A percentile compares a stretch with the other conserved stretches of the same genome.
Evolutionary conservation across 176 grass and related monocot species (phyloP).

Genomic region (Echinochloa phyllopogon): DNA sequence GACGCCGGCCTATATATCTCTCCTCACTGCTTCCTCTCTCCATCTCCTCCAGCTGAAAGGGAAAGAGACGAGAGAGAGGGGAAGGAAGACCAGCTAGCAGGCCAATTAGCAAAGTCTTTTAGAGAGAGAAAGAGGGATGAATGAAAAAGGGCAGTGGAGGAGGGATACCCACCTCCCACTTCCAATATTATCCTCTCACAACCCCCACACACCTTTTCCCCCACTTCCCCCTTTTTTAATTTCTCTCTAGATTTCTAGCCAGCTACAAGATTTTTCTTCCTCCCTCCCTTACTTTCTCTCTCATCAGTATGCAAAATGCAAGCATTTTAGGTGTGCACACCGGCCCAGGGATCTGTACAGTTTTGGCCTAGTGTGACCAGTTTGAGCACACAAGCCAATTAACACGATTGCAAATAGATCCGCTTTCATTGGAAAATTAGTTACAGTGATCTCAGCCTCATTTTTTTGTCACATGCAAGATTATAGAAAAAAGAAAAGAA

Average conservation of each 20-base stretch:
- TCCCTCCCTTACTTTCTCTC: background rate
- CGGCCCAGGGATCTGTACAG: conserved; percentile 39
- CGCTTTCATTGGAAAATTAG: background rate
- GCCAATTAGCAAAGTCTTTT: conserved; percentile 56
- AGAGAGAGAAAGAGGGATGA: conserved; percentile 46
- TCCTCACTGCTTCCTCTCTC: conserved; percentile 27
- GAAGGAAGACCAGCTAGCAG: conserved; percentile 37
- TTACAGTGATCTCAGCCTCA: background rate
- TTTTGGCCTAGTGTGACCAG: conserved; percentile 41
- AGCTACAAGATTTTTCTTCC: conserved; percentile 40
- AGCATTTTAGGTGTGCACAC: conserved; percentile 45
- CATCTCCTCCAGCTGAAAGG: conserved; percentile 73
- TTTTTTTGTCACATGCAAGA: background rate
- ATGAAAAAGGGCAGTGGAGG: conserved; percentile 52
- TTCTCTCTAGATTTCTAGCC: conserved; percentile 49
- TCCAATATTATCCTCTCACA: conserved; percentile 75
- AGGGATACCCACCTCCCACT: conserved; percentile 85
- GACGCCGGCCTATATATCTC: conserved; percentile 50
- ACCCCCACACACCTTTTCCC: conserved; percentile 47
- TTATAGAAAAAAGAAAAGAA: background rate
- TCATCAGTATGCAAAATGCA: conserved; percentile 22
- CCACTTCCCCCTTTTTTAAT: conserved; percentile 49
- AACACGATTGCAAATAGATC: background rate
- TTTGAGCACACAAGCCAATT: conserved; percentile 51
- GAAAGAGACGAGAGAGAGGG: conserved; percentile 57